A percentile compares a stretch with the other conserved stretches of the same genome.
These are phyloP conservation scores for Ampelomyces quisqualis DNA, from an alignment of 2,329 filamentous ascomycete species.

Conservation along the genomic window DNA sequence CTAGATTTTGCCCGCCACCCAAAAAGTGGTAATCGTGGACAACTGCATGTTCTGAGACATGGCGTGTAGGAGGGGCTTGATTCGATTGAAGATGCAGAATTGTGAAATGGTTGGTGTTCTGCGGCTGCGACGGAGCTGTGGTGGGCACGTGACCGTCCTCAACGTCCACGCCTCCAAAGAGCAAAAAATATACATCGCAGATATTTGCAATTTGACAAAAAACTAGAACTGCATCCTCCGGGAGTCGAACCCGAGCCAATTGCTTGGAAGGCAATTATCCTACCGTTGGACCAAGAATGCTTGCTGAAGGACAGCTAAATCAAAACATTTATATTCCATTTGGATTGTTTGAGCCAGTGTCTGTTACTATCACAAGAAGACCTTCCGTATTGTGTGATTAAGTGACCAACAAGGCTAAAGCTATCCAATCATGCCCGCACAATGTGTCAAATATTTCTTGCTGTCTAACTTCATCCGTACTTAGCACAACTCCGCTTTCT, in stretches of 20 bases:
- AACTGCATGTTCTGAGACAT: too few relatives aligned
- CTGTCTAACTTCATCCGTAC: background rate
- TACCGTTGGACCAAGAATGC: constrained; percentile 16
- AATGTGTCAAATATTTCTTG: background rate
- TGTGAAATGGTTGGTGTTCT: background rate
- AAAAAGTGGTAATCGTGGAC: background rate
- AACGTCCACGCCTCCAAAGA: background rate
- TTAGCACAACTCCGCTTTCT: background rate
- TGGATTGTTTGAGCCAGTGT: too few relatives aligned
- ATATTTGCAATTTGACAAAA: constrained; percentile 14
- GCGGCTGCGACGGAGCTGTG: background rate
- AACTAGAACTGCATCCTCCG: constrained; percentile 24
- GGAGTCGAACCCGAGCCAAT: constrained; percentile 25
- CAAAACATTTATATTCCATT: background rate
- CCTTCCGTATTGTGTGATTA: too few relatives aligned
- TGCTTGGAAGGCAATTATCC: constrained; percentile 28
- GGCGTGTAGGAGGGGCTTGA: too few relatives aligned
- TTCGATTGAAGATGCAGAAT: too few relatives aligned
- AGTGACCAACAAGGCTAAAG: too few relatives aligned
- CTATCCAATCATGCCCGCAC: too few relatives aligned
- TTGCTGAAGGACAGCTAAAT: background rate
- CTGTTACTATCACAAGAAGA: too few relatives aligned
- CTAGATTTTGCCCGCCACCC: background rate
- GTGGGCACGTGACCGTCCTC: background rate
- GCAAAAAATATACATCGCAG: background rate